Conservation (phyloP, 1,139 yeast species). For the Oligophagozyma castellii region DNA sequence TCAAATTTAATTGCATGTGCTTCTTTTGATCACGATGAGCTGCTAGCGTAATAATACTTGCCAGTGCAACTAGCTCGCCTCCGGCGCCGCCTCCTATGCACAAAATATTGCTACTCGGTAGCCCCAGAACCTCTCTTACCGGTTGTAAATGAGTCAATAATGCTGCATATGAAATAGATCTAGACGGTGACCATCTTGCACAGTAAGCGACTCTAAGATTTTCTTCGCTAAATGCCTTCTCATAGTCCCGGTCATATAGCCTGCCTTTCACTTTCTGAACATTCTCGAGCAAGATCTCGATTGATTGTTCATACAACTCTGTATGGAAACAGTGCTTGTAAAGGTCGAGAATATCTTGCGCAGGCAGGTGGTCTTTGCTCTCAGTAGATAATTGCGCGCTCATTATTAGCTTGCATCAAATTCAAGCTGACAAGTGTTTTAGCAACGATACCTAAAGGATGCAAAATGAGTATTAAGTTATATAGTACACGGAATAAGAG, state of each 20-base stretch:
- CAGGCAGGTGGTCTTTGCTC: slow-evolving; percentile 19
- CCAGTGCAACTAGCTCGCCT: slow-evolving; percentile 63
- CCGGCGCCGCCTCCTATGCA: slow-evolving; percentile 88
- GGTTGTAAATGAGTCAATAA: slow-evolving; percentile 37
- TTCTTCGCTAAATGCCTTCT: slow-evolving; percentile 50
- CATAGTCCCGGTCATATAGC: slow-evolving; percentile 55
- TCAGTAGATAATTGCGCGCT: slow-evolving; percentile 14
- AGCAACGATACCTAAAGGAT: too few relatives aligned
- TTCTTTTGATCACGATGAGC: slow-evolving; percentile 24
- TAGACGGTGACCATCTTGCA: slow-evolving; percentile 74
- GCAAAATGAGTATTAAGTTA: too few relatives aligned
- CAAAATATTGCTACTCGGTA: slow-evolving; percentile 28
- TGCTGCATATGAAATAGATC: slow-evolving; percentile 62
- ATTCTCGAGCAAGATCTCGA: slow-evolving; percentile 21
- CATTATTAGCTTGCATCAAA: too few relatives aligned
- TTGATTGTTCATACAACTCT: slow-evolving; percentile 26
- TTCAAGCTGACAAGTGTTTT: too few relatives aligned
- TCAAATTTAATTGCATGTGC: slow-evolving; percentile 36
- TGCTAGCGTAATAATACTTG: slow-evolving; percentile 37
- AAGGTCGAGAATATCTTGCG: slow-evolving; percentile 34
- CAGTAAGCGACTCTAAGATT: slow-evolving; percentile 65
- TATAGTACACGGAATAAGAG: too few relatives aligned
- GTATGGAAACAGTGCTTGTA: slow-evolving; percentile 35
- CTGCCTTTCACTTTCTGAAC: slow-evolving; percentile 62
- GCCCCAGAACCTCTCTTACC: slow-evolving; percentile 12